Evolutionary conservation across 179 eudicot genomes (phyloP), one percentile per base, ranked within the genome.

Genomic region (Beta corolliflora): DNA sequence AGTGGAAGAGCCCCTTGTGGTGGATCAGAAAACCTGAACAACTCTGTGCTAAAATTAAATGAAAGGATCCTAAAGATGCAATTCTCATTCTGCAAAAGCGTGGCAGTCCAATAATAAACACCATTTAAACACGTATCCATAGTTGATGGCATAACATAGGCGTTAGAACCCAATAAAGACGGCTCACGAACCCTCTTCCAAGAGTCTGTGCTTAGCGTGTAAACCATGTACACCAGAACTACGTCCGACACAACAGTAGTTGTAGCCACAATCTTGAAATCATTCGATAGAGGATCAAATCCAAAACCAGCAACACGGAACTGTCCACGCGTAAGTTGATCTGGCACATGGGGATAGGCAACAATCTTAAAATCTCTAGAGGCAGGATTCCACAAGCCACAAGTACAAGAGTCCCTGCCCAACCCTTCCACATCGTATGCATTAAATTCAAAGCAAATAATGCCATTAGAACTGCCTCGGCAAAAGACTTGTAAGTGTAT

Each of bases 301-400:
- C 16, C 46, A 1, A 64, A 65, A 65, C 72, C 72, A 25, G 52
- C 23, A 18, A 50, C 7, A 41, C 50, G 25, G 55, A 8, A 46
- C 0, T 0, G 48, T 23, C 48, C 3, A 50, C 5, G 13, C 3
- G 7, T 12, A 16, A 13, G 3, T 68, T 68, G 7, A 23, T 67
- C 48, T 52, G 60, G 80, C 46, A 74, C 45, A 54, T 12, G 3
- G 15, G 77, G 77, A 53, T 66, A 21, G 11, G 48, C 44, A 77
- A 77, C 21, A 18, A 48, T 21, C 80, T 78, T 78, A 12, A 54
- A 78, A 11, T 78, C 81, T 54, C 74, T 67, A 41, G 81, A 25
- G 21, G 77, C 77, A 2, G 77, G 77, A 31, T 74, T 74, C 64
- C 77, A 74, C 45, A 74, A 74, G 72, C 65, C 72, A 13, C 70